phyloP scores from a whole-genome alignment of 2,329 filamentous ascomycete genomes.

The Stylonectria norvegica region DNA sequence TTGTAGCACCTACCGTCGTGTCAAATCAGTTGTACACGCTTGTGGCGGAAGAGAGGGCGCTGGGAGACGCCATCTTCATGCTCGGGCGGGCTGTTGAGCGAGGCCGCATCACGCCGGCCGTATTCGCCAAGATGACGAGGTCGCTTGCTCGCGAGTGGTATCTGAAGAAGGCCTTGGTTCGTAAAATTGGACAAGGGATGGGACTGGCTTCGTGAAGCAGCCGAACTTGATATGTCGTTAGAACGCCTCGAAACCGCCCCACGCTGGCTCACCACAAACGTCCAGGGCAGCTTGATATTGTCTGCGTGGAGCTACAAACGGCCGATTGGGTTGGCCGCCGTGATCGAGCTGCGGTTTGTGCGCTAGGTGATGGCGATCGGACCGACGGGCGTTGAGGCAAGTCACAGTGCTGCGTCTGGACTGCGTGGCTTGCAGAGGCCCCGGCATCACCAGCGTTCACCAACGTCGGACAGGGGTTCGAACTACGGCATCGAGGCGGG shows the following conservation, averaged over 20 bases:
- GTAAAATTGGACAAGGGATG: conserved; percentile 75
- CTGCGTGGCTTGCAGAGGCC: neutral
- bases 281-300: conserved; percentile 15
- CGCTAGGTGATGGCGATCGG: conserved; percentile 1
- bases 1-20: conserved; percentile 92
- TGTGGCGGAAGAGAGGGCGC: conserved; percentile 81
- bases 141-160: conserved; percentile 76
- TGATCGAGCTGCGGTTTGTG: conserved; percentile 7
- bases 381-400: neutral
- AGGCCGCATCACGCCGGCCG: conserved; percentile 66
- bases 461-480: neutral
- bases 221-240: conserved; percentile 1
- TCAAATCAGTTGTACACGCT: conserved; percentile 88
- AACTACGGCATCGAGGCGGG: neutral
- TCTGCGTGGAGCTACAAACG: conserved; percentile 6
- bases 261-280: conserved; percentile 4
- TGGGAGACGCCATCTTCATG: conserved; percentile 83
- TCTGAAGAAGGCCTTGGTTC: conserved; percentile 74
- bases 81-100: conserved; percentile 71
- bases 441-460: neutral
- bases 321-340: conserved; percentile 3
- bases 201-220: conserved; percentile 48
- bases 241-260: conserved; percentile 5
- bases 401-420: neutral
- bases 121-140: conserved; percentile 75